Conservation (phyloP, 768 basidiomycete genomes). For the Tephrocybe sp. region DNA sequence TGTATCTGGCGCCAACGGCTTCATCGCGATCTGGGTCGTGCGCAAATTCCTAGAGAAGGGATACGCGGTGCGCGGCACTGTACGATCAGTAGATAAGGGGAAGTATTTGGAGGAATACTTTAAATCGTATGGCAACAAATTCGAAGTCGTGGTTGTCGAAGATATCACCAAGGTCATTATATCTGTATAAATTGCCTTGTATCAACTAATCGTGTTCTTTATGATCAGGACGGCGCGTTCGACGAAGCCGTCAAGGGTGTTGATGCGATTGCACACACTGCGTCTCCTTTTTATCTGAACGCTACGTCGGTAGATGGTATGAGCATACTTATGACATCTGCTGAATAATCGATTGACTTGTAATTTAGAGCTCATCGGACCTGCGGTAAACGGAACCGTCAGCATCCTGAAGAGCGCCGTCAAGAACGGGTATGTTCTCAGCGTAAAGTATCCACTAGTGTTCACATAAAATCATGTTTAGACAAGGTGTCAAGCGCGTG, state of each 20-base stretch:
- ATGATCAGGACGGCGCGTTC: constrained; percentile 55
- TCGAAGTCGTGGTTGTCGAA: constrained; percentile 24
- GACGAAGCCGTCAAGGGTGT: constrained; percentile 71
- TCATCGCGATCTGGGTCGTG: constrained; percentile 30
- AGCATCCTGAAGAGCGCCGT: constrained; percentile 59
- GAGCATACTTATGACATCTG: not conserved
- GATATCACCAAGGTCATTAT: constrained; percentile 23
- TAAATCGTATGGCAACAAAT: constrained; percentile 24
- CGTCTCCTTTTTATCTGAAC: constrained; percentile 54
- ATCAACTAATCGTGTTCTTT: not conserved
- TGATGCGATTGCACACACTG: constrained; percentile 62
- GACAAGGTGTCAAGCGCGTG: constrained; percentile 48
- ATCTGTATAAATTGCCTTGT: not conserved
- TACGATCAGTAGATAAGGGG: constrained; percentile 24
- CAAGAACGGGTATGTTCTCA: constrained; percentile 44
- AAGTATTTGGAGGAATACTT: constrained; percentile 21
- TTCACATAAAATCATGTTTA: not conserved
- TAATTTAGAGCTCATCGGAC: constrained; percentile 57
- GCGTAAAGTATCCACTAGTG: not conserved
- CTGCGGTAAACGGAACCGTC: constrained; percentile 72
- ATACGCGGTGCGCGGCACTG: constrained; percentile 27
- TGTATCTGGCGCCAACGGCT: constrained; percentile 31
- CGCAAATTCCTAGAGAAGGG: constrained; percentile 26
- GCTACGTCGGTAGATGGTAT: constrained; percentile 35
- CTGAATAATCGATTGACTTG: not conserved